phyloP scores from a whole-genome alignment of 2,329 filamentous ascomycete species.

The Alternaria sp. region DNA sequence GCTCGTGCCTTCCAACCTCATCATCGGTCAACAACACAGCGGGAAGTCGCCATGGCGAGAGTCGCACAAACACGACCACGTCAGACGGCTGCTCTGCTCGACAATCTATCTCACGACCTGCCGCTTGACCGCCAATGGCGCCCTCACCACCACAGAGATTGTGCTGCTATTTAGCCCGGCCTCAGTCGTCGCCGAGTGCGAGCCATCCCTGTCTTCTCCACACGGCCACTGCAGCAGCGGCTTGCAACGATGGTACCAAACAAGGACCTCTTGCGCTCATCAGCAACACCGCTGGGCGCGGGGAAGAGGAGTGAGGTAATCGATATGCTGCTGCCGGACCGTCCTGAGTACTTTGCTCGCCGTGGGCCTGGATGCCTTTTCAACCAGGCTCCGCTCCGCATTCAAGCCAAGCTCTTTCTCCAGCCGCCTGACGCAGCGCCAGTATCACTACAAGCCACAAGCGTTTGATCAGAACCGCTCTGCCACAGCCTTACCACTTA shows the following conservation, averaged over 20 bases:
- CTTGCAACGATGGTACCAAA: constrained; percentile 9
- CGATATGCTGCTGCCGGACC: not conserved
- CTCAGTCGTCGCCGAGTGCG: constrained; percentile 5
- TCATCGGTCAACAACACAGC: constrained; percentile 25
- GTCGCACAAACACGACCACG: constrained; percentile 25
- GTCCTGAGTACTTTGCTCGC: not conserved
- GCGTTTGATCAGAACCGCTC: constrained; percentile 39
- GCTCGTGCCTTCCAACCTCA: constrained; percentile 17
- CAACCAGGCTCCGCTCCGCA: constrained; percentile 8
- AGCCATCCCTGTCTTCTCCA: constrained; percentile 24
- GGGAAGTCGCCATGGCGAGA: constrained; percentile 19
- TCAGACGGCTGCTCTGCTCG: constrained; percentile 9
- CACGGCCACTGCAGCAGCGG: constrained; percentile 18
- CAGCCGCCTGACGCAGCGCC: constrained; percentile 37
- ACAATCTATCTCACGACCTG: constrained; percentile 13
- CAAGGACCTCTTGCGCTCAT: constrained; percentile 5
- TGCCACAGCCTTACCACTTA: constrained; percentile 31
- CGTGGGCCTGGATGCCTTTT: constrained; percentile 19
- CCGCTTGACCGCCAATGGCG: constrained; percentile 13
- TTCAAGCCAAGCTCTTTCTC: constrained; percentile 22
- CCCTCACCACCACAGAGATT: constrained; percentile 5
- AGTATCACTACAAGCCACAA: constrained; percentile 39
- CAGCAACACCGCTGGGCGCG: constrained; percentile 9
- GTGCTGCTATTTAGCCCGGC: constrained; percentile 16
- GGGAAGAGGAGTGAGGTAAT: constrained; percentile 3